Evolutionary conservation across 768 basidiomycete genomes (phyloP).

Genomic region (Gymnopilus dilepis): DNA sequence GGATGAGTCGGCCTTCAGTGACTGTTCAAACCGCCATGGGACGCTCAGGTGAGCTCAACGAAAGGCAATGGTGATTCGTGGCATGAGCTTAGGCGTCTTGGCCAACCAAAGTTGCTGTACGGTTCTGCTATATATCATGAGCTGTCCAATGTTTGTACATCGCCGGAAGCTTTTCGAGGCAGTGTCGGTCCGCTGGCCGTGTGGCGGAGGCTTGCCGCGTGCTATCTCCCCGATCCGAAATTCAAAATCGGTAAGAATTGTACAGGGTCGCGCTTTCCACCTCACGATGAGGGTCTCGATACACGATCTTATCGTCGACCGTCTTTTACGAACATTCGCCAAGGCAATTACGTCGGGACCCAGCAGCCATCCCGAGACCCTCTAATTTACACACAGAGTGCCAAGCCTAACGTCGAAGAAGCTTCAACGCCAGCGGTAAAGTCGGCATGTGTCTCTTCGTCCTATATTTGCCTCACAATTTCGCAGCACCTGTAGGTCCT

Average conservation of each 20-base stretch:
- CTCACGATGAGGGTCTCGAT: neutral
- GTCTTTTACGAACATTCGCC: neutral
- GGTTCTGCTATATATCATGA: too few species aligned
- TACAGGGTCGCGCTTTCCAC: neutral
- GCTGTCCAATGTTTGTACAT: too few species aligned
- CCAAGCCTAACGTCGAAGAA: neutral
- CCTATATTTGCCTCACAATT: neutral
- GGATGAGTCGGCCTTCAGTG: neutral
- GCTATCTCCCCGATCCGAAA: neutral
- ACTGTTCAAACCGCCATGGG: neutral
- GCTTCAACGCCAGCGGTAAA: neutral
- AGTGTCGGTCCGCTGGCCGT: neutral
- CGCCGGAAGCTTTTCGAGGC: neutral
- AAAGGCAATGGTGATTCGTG: neutral
- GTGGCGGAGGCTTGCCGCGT: neutral
- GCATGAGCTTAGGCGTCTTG: neutral
- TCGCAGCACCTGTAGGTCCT: neutral
- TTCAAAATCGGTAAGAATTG: conserved; percentile 1
- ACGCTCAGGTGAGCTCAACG: neutral
- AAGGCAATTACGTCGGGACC: neutral
- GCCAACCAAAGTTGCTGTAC: too few species aligned
- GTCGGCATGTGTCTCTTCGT: neutral
- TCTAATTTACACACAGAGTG: neutral
- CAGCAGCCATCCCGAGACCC: neutral
- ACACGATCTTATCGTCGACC: neutral